Evolutionary conservation across 495 filamentous ascomycete genomes (phyloP).

Genomic region (Penicillium bovifimosum): DNA sequence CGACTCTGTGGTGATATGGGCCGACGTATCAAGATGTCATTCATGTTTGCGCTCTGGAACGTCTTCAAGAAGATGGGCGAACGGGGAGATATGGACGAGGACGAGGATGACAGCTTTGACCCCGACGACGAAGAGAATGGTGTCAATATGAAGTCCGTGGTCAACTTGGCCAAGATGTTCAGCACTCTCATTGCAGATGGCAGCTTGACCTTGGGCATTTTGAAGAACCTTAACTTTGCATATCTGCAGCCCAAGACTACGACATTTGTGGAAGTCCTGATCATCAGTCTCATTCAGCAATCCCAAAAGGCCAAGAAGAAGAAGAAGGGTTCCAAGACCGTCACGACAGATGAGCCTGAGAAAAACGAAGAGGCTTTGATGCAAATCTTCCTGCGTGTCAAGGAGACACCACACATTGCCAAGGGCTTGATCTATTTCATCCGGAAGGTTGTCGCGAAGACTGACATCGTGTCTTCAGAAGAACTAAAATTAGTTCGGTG

Average conservation of each 20-base stretch:
- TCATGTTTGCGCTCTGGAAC: slow-evolving; percentile 82
- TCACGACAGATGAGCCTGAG: slow-evolving; percentile 19
- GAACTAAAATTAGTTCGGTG: slow-evolving; percentile 55
- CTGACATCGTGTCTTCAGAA: slow-evolving; percentile 63
- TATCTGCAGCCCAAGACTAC: slow-evolving; percentile 72
- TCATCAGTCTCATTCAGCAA: slow-evolving; percentile 68
- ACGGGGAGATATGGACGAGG: slow-evolving; percentile 49
- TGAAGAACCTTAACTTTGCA: slow-evolving; percentile 75
- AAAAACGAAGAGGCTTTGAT: slow-evolving; percentile 52
- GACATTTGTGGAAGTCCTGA: slow-evolving; percentile 70
- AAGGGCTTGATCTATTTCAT: slow-evolving; percentile 74
- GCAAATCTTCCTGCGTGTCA: slow-evolving; percentile 57
- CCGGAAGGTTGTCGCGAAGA: slow-evolving; percentile 67
- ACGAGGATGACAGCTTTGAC: slow-evolving; percentile 45
- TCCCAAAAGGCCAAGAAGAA: slow-evolving; percentile 42
- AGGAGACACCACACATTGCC: slow-evolving; percentile 56
- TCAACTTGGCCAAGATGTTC: slow-evolving; percentile 86
- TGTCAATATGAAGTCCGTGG: slow-evolving; percentile 58
- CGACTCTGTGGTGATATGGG: slow-evolving; percentile 61
- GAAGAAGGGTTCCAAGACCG: slow-evolving; percentile 19
- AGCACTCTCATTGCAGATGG: slow-evolving; percentile 66
- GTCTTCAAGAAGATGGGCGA: slow-evolving; percentile 84
- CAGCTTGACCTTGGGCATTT: slow-evolving; percentile 54
- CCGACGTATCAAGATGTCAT: slow-evolving; percentile 68
- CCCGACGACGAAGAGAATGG: slow-evolving; percentile 45